phyloP scores from a whole-genome alignment of 176 grass and related monocot species.

The Saccharum spontaneum region DNA sequence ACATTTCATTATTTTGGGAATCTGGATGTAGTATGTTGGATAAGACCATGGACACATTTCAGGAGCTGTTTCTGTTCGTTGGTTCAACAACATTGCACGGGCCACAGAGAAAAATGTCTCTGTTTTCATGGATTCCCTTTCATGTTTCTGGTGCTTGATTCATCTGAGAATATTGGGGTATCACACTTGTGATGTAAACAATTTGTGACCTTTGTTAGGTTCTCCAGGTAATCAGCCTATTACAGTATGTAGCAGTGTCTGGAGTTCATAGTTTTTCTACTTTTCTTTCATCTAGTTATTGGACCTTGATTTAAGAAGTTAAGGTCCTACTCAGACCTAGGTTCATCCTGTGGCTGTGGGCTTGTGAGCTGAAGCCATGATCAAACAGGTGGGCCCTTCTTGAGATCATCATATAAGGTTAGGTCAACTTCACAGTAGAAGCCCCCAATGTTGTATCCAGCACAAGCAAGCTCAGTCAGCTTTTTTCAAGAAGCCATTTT shows the following conservation, averaged over 20 bases:
- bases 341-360: neutral
- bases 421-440: neutral
- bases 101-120: neutral
- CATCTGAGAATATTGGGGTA: neutral
- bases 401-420: slow-evolving; percentile 22
- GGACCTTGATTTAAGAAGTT: neutral
- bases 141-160: slow-evolving; percentile 14
- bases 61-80: slow-evolving; percentile 11
- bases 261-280: neutral
- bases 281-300: neutral
- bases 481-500: neutral
- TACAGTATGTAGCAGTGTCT: neutral
- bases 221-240: neutral
- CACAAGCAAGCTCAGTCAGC: neutral
- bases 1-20: neutral
- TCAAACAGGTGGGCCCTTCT: neutral
- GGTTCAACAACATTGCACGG: neutral
- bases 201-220: neutral
- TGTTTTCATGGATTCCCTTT: slow-evolving; percentile 2
- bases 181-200: neutral
- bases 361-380: slow-evolving; percentile 14
- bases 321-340: neutral
- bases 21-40: slow-evolving; percentile 3
- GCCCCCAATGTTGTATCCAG: neutral
- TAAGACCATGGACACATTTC: neutral